A percentile compares a stretch with the other conserved stretches of the same genome.
These are phyloP conservation scores for Endoconidiophora polonica DNA, from an alignment of 2,329 filamentous ascomycete genomes.

Conservation along the genomic window DNA sequence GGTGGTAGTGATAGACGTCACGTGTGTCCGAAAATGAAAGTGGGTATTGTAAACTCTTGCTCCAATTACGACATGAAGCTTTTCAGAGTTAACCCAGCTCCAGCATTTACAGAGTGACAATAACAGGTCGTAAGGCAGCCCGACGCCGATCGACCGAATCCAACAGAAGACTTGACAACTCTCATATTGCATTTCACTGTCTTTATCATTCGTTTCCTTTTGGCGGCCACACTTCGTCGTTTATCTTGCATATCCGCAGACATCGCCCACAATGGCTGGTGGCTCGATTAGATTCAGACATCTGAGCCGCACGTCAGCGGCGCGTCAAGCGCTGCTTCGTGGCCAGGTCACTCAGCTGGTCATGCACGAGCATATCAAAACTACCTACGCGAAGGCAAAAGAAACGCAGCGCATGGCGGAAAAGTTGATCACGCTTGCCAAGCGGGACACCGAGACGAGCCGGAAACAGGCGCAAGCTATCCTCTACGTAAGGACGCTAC, in stretches of 20 bases:
- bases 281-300: slow-evolving; percentile 78
- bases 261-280: slow-evolving; percentile 51
- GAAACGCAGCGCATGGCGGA: slow-evolving; percentile 88
- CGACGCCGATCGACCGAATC: no score
- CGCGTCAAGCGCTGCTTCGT: slow-evolving; percentile 80
- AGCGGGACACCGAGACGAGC: slow-evolving; percentile 77
- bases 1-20: no score
- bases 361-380: slow-evolving; percentile 81
- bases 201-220: neutral
- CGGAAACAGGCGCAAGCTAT: slow-evolving; percentile 59
- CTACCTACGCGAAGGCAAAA: slow-evolving; percentile 93
- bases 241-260: neutral
- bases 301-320: slow-evolving; percentile 68
- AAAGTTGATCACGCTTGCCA: slow-evolving; percentile 84
- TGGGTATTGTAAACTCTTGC: no score
- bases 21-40: no score
- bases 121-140: no score
- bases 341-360: slow-evolving; percentile 94
- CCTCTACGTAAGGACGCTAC: slow-evolving; percentile 55
- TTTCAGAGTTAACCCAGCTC: no score
- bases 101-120: no score
- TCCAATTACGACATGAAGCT: no score
- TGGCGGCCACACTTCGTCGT: neutral
- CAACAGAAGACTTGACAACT: no score
- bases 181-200: neutral